Percentiles rank a stretch among this genome's conserved stretches.
phyloP scores from a whole-genome alignment of 108 stramenopile species.

The Craspedostauros australis region DNA sequence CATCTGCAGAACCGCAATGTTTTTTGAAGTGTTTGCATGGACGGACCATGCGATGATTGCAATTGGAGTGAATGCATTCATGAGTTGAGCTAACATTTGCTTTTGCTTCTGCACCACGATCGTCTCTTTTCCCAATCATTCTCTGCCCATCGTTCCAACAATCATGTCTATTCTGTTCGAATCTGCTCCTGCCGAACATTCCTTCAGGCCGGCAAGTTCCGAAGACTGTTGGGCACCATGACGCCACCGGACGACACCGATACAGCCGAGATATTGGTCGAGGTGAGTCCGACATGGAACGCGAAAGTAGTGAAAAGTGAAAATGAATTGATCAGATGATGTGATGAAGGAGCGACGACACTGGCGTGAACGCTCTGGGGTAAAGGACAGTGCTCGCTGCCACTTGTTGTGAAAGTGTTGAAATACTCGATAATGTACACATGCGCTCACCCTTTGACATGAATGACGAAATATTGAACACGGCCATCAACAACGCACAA shows the following conservation, averaged over 20 bases:
- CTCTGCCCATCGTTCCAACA: constrained; percentile 1
- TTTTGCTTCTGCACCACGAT: background rate
- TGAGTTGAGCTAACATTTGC: background rate
- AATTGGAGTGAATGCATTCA: background rate
- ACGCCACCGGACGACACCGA: constrained; percentile 55
- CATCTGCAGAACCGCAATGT: too few species aligned
- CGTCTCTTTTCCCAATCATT: background rate
- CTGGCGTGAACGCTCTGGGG: too few species aligned
- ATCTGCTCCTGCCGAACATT: too few species aligned
- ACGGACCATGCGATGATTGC: background rate
- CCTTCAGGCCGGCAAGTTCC: constrained; percentile 64
- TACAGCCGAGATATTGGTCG: constrained; percentile 67
- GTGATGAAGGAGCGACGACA: too few species aligned
- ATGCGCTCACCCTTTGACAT: too few species aligned
- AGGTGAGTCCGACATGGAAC: constrained; percentile 37
- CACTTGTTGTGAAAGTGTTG: too few species aligned
- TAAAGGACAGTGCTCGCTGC: too few species aligned
- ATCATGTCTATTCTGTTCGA: background rate
- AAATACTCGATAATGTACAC: too few species aligned
- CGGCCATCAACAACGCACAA: too few species aligned
- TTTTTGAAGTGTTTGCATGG: background rate
- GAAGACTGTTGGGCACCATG: constrained; percentile 75
- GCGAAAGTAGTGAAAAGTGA: background rate
- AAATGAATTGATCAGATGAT: background rate
- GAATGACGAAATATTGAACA: too few species aligned